Percentiles rank a stretch among this genome's conserved stretches.
Evolutionary conservation across 169 alveolate genomes (phyloP).

Genomic region (Eimeria praecox): DNA sequence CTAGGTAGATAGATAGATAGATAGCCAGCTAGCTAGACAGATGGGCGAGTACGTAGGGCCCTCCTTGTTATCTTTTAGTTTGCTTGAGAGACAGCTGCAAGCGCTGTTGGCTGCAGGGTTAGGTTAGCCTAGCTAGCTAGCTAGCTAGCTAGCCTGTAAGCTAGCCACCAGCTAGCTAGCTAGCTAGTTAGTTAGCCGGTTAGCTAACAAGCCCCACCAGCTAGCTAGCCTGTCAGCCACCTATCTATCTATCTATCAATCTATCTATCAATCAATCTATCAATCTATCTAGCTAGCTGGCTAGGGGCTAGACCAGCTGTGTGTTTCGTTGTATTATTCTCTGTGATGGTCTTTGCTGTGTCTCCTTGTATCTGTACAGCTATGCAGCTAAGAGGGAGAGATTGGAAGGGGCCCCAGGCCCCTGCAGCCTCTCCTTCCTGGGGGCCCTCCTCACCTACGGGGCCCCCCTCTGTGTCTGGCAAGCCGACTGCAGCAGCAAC

Average conservation of each 20-base stretch:
- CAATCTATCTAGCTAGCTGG: too few species aligned
- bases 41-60: neutral
- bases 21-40: neutral
- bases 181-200: too few species aligned
- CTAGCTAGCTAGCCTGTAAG: too few species aligned
- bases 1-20: neutral
- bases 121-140: too few species aligned
- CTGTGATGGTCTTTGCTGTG: neutral
- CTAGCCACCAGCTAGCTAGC: too few species aligned
- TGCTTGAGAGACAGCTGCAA: neutral
- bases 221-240: too few species aligned
- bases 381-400: neutral
- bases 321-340: too few species aligned
- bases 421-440: neutral
- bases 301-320: too few species aligned
- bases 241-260: too few species aligned
- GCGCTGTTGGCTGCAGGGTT: too few species aligned
- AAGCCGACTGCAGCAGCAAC: conserved; percentile 3
- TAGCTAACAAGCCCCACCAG: too few species aligned
- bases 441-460: neutral
- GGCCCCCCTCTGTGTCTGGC: neutral
- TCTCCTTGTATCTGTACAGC: neutral
- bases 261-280: too few species aligned
- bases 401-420: conserved; percentile 5
- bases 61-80: neutral